Evolutionary conservation across 805 yeast species (phyloP), one percentile per base, ranked within the genome.

Genomic region (Candida golubevii): DNA sequence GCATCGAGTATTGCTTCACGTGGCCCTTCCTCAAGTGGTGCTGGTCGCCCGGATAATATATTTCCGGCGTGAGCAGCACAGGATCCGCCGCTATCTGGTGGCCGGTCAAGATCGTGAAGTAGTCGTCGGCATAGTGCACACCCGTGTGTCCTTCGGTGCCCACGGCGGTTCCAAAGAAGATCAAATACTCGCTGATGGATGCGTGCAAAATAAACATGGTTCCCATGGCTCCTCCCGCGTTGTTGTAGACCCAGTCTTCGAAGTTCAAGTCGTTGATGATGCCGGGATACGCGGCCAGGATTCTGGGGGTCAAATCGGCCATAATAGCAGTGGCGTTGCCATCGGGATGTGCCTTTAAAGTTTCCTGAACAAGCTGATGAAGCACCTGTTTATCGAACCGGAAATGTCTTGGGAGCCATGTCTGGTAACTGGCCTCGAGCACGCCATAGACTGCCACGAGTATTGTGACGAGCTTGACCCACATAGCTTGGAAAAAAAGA

Each of bases 191-290:
- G 7, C 93, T 74, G 56, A 93, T 74, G 8, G 98, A 93, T 9
- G 98, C 97, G 65, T 93, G 99, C 53, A 91, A 73, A 49, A 93
- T 88, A 56, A 88, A 78, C 98, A 93, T 91, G 44, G 89, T 81
- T 23, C 95, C 93, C 99, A 93, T 93, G 41, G 99, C 98, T 55
- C 96, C 96, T 44, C 99, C 99, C 4, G 99, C 99, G 58, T 88
- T 88, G 77, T 93, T 93, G 78, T 82, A 91, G 41, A 93, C 85
- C 98, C 98, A 93, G 53, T 90, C 91, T 42, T 85, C 85, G 40
- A 74, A 71, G 61, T 82, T 79, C 53, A 84, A 74, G 51, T 80
- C 81, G 66, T 87, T 87, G 66, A 91, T 78, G 53, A 76, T 61
- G 7, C 79, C 81, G 10, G 96, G 95, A 62, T 93, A 93, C 37